Conservation (phyloP, 768 basidiomycete genomes). For the Filobasidium wieringae region DNA sequence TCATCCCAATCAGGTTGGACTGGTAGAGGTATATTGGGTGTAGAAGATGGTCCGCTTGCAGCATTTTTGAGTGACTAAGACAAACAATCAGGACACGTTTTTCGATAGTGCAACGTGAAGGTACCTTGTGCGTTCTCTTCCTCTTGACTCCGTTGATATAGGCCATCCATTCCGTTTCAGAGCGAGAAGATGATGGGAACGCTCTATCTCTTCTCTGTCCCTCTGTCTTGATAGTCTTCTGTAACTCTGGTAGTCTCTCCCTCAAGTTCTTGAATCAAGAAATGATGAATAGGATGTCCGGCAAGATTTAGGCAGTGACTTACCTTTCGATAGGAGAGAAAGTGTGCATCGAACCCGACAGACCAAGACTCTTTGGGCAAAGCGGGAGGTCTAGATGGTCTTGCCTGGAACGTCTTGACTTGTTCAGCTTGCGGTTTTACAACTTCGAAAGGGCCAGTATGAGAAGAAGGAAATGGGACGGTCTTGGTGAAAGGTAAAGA, state of each 20-base stretch:
- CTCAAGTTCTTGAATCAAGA: background rate
- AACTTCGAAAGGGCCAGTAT: background rate
- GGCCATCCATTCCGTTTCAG: background rate
- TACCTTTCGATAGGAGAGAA: slow-evolving; percentile 25
- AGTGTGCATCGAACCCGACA: slow-evolving; percentile 25
- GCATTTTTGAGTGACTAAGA: too few species aligned
- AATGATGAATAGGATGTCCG: background rate
- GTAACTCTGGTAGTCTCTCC: background rate
- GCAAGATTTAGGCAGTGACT: background rate
- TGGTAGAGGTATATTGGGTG: too few species aligned
- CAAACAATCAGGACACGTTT: too few species aligned
- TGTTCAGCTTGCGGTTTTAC: background rate
- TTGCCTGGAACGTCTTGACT: background rate
- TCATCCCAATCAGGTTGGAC: too few species aligned
- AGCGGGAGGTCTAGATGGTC: slow-evolving; percentile 26
- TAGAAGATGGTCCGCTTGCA: too few species aligned
- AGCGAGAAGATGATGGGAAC: background rate
- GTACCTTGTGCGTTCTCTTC: slow-evolving; percentile 10
- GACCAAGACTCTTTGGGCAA: slow-evolving; percentile 31
- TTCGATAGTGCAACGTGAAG: too few species aligned
- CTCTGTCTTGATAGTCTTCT: background rate
- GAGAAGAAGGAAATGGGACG: background rate
- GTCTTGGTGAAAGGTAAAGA: slow-evolving; percentile 8
- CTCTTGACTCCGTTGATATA: slow-evolving; percentile 14
- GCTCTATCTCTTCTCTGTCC: background rate